Percentiles rank a stretch among this genome's conserved stretches.
phyloP scores from a whole-genome alignment of 352 stramenopile species.

The Elongisporangium senticosum region DNA sequence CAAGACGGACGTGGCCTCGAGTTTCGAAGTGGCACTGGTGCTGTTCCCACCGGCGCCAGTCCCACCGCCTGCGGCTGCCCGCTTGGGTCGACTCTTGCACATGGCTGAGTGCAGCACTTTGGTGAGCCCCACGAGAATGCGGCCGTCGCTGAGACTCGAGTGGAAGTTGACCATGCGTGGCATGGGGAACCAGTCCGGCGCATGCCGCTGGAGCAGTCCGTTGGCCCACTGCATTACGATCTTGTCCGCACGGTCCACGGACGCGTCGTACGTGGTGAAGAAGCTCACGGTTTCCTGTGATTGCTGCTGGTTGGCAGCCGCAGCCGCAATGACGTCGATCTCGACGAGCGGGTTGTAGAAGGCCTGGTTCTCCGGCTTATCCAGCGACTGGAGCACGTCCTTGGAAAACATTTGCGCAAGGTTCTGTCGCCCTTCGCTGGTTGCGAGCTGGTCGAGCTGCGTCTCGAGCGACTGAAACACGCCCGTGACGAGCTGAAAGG shows the following conservation, averaged over 20 bases:
- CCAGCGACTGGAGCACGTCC: constrained; percentile 53
- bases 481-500: constrained; percentile 46
- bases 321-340: constrained; percentile 9
- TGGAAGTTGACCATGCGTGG: constrained; percentile 62
- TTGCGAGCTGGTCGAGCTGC: constrained; percentile 52
- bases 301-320: constrained; percentile 1
- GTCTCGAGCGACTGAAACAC: constrained; percentile 46
- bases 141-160: constrained; percentile 58
- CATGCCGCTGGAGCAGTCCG: constrained; percentile 36
- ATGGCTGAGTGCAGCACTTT: constrained; percentile 65
- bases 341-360: constrained; percentile 67
- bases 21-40: constrained; percentile 21
- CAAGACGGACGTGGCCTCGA: constrained; percentile 52
- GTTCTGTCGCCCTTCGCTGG: constrained; percentile 61
- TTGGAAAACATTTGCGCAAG: constrained; percentile 55
- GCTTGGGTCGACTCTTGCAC: constrained; percentile 36
- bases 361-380: constrained; percentile 51
- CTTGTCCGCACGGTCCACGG: constrained; percentile 56
- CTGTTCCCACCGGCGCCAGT: not conserved
- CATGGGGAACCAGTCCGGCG: constrained; percentile 40
- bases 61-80: constrained; percentile 11
- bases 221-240: constrained; percentile 80
- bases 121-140: constrained; percentile 45
- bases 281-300: constrained; percentile 8
- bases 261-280: constrained; percentile 34